phyloP scores from a whole-genome alignment of 139 green algal species.

The Chloropicon primus region DNA sequence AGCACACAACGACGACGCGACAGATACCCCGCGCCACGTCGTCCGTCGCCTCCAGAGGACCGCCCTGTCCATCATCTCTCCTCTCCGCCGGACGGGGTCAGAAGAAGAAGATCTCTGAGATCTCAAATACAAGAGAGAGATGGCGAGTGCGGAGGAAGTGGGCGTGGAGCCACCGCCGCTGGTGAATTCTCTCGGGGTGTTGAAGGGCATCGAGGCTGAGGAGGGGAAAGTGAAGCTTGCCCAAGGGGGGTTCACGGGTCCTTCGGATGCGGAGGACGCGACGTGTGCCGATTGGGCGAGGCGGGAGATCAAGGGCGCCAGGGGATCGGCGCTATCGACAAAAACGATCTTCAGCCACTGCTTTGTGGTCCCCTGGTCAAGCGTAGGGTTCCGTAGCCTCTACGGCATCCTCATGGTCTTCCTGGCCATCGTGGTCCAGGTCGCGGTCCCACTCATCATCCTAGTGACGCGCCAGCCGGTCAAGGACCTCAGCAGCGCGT shows the following conservation, averaged over 20 bases:
- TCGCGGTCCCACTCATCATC: background rate
- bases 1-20: too few relatives aligned
- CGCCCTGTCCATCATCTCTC: too few relatives aligned
- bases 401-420: background rate
- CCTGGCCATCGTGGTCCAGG: background rate
- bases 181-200: background rate
- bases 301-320: background rate
- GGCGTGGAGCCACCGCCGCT: background rate
- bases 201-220: background rate
- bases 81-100: too few relatives aligned
- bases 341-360: background rate
- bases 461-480: background rate
- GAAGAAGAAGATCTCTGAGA: too few relatives aligned
- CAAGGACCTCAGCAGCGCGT: background rate
- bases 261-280: background rate
- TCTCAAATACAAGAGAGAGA: too few relatives aligned
- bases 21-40: too few relatives aligned
- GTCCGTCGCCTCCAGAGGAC: too few relatives aligned
- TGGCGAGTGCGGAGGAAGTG: background rate
- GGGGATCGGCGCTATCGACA: background rate
- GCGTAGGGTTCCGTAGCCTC: background rate
- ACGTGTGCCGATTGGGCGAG: background rate
- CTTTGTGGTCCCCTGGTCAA: background rate
- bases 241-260: background rate
- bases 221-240: background rate